phyloP scores from a whole-genome alignment of 257 asterid genomes.

The Scutellaria baicalensis region DNA sequence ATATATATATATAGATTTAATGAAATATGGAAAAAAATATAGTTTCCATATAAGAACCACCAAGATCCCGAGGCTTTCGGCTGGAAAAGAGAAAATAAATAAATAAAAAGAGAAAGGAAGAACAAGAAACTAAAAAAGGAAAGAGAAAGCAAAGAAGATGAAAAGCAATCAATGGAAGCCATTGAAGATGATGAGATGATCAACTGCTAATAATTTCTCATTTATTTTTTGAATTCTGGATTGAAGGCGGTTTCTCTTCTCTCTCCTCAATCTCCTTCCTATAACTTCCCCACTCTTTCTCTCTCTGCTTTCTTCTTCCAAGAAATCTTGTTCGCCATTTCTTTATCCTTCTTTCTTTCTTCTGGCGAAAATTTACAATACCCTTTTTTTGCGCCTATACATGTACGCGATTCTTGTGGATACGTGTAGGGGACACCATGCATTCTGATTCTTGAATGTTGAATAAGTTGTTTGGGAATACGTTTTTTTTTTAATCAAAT shows the following conservation, averaged over 20 bases:
- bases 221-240: background rate
- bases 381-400: background rate
- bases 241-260: slow-evolving; percentile 19
- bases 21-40: too few relatives aligned
- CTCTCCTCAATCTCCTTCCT: slow-evolving; percentile 20
- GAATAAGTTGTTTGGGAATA: background rate
- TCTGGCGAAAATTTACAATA: background rate
- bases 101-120: background rate
- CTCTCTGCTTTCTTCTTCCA: slow-evolving; percentile 15
- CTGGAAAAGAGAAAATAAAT: slow-evolving; percentile 24
- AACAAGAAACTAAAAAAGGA: background rate
- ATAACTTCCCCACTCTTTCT: slow-evolving; percentile 32
- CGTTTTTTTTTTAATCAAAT: slow-evolving; percentile 10
- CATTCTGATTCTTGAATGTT: slow-evolving; percentile 22
- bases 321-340: slow-evolving; percentile 5
- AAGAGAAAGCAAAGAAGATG: background rate
- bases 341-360: background rate
- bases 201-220: slow-evolving; percentile 12
- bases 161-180: slow-evolving; percentile 1
- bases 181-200: slow-evolving; percentile 12
- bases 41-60: slow-evolving; percentile 10
- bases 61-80: slow-evolving; percentile 46
- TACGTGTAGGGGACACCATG: slow-evolving; percentile 16
- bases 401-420: background rate
- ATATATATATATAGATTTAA: background rate